A percentile compares a stretch with the other conserved stretches of the same genome.
These are phyloP conservation scores for Chaetomium fimeti DNA, from an alignment of 495 filamentous ascomycete species.

Conservation along the genomic window DNA sequence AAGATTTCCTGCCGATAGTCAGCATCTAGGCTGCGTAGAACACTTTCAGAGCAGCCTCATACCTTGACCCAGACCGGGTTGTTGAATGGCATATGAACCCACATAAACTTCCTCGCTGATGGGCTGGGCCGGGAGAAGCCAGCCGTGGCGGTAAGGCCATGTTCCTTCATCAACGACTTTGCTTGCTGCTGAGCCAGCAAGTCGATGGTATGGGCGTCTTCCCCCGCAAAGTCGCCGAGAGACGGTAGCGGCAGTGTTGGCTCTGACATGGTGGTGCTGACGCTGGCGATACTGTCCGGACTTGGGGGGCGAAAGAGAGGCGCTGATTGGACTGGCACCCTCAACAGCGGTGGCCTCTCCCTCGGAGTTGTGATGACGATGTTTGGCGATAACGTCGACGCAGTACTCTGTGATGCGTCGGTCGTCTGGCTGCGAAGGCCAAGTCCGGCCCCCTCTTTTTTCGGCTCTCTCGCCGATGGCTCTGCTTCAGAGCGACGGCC, in stretches of 20 bases:
- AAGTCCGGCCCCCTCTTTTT: constrained; percentile 18
- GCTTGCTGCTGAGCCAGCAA: constrained; percentile 26
- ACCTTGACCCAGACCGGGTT: constrained; percentile 66
- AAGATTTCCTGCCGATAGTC: constrained; percentile 39
- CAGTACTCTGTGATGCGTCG: constrained; percentile 7
- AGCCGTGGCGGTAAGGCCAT: constrained; percentile 34
- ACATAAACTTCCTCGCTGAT: constrained; percentile 52
- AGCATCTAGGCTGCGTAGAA: constrained; percentile 29
- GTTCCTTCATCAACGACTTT: constrained; percentile 25
- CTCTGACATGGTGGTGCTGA: constrained; percentile 37
- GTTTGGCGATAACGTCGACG: constrained; percentile 31
- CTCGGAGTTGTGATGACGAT: constrained; percentile 38
- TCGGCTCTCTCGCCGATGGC: neutral
- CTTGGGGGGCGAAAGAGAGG: constrained; percentile 34
- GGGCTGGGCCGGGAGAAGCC: constrained; percentile 45
- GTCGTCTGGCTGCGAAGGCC: neutral
- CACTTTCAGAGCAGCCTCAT: constrained; percentile 25
- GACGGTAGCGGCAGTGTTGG: constrained; percentile 21
- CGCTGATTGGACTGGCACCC: constrained; percentile 31
- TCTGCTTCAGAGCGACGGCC: neutral
- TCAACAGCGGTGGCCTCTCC: constrained; percentile 25
- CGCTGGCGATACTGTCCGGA: constrained; percentile 31
- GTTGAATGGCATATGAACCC: constrained; percentile 67
- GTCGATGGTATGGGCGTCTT: constrained; percentile 16
- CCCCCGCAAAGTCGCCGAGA: constrained; percentile 11